These are phyloP conservation scores for Torulaspora delbrueckii DNA, from an alignment of 805 yeast genomes.

Conservation along the genomic window DNA sequence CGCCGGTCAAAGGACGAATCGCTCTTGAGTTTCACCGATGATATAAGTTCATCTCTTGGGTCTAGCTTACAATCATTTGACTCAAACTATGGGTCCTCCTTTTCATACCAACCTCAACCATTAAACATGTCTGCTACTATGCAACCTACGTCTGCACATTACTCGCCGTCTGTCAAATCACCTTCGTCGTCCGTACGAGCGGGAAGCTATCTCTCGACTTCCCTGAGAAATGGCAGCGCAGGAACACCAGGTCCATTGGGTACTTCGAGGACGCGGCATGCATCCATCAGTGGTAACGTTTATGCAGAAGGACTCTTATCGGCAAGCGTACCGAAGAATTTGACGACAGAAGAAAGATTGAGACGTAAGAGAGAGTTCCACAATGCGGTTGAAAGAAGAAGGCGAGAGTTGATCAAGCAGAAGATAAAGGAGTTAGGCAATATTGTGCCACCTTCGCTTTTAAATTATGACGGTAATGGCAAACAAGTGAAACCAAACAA, in stretches of 20 bases:
- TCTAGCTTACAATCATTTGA: slow-evolving; percentile 28
- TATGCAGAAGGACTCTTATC: slow-evolving; percentile 11
- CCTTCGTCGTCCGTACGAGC: slow-evolving; percentile 35
- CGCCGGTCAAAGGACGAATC: slow-evolving; percentile 23
- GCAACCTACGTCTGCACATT: slow-evolving; percentile 12
- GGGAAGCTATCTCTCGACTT: slow-evolving; percentile 29
- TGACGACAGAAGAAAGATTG: slow-evolving; percentile 55
- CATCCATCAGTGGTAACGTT: slow-evolving; percentile 33
- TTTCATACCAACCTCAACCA: slow-evolving; percentile 24
- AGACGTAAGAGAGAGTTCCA: slow-evolving; percentile 82
- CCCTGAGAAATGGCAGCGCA: slow-evolving; percentile 25
- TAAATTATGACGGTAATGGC: slow-evolving; percentile 42
- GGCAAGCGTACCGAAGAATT: slow-evolving; percentile 21
- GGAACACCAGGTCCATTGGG: slow-evolving; percentile 18
- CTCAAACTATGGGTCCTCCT: slow-evolving; percentile 28
- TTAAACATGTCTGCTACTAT: slow-evolving; percentile 11
- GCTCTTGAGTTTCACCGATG: slow-evolving; percentile 24
- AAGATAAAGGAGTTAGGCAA: slow-evolving; percentile 78
- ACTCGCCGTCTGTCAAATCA: slow-evolving; percentile 27
- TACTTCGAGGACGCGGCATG: slow-evolving; percentile 32
- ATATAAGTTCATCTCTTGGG: slow-evolving; percentile 29
- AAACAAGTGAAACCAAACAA: slow-evolving; percentile 80
- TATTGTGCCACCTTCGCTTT: slow-evolving; percentile 71
- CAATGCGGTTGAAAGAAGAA: slow-evolving; percentile 88
- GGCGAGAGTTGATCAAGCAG: slow-evolving; percentile 87